Evolutionary conservation across 2,329 filamentous ascomycete genomes (phyloP).

Genomic region (Talaromyces sp.): DNA sequence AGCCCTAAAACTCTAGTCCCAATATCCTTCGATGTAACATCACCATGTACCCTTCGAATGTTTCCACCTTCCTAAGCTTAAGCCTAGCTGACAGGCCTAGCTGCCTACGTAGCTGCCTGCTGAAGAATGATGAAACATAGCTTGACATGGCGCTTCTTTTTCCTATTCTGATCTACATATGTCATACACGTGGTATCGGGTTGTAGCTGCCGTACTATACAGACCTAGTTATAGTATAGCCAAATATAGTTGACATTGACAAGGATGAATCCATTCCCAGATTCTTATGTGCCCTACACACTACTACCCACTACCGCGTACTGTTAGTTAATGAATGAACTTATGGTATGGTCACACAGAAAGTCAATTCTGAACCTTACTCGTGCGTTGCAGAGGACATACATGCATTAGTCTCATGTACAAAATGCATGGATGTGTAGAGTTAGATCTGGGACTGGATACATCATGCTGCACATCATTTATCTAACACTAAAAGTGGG

Average conservation of each 20-base stretch:
- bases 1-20: not conserved
- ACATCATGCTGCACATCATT: not conserved
- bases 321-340: not conserved
- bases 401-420: constrained; percentile 11
- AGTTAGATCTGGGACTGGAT: not conserved
- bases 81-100: not conserved
- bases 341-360: not conserved
- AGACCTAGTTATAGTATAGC: not conserved
- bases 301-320: not conserved
- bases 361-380: not conserved
- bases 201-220: not conserved
- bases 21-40: not conserved
- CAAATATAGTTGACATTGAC: not conserved
- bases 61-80: not conserved
- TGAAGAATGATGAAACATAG: not conserved
- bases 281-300: not conserved
- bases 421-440: constrained; percentile 1
- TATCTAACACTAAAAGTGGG: not conserved
- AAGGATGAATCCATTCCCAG: not conserved
- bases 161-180: not conserved
- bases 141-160: not conserved
- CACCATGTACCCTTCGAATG: not conserved
- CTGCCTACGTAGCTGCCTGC: not conserved
- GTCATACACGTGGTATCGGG: not conserved
- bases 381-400: not conserved